Conservation (phyloP, 495 filamentous ascomycete genomes). For the Aspergillus bertholletiae region DNA sequence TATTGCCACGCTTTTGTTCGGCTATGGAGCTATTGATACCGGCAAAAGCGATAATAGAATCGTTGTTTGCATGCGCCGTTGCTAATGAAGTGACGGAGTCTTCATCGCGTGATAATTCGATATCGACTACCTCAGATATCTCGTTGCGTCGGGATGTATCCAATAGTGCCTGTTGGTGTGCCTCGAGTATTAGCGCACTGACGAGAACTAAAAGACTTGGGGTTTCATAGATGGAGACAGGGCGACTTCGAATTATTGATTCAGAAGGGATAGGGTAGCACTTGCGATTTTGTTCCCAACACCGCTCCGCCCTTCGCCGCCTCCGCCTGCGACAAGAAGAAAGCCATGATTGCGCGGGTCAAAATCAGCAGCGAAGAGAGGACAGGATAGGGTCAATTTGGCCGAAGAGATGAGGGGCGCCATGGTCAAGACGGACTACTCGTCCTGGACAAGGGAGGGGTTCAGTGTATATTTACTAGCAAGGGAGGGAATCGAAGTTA, state of each 20-base stretch:
- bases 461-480: neutral
- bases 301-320: conserved; percentile 79
- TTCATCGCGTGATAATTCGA: conserved; percentile 81
- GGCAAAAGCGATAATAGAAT: conserved; percentile 62
- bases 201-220: neutral
- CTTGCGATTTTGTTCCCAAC: conserved; percentile 88
- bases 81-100: conserved; percentile 87
- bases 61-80: conserved; percentile 52
- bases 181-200: neutral
- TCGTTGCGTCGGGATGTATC: conserved; percentile 61
- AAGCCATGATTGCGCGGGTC: conserved; percentile 71
- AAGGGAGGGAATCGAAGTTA: neutral
- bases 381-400: conserved; percentile 74
- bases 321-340: conserved; percentile 86
- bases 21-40: conserved; percentile 81
- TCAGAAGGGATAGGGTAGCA: conserved; percentile 2
- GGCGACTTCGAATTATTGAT: too few relatives aligned
- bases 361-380: conserved; percentile 88
- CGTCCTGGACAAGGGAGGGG: conserved; percentile 7
- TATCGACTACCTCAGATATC: conserved; percentile 62
- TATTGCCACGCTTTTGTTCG: conserved; percentile 70
- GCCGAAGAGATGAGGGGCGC: conserved; percentile 55
- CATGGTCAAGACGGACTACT: conserved; percentile 24
- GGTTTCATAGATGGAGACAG: neutral
- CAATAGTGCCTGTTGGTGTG: conserved; percentile 55